phyloP scores from a whole-genome alignment of 2,329 filamentous ascomycete genomes.

The Hymenotorrendiella dingleyae region DNA sequence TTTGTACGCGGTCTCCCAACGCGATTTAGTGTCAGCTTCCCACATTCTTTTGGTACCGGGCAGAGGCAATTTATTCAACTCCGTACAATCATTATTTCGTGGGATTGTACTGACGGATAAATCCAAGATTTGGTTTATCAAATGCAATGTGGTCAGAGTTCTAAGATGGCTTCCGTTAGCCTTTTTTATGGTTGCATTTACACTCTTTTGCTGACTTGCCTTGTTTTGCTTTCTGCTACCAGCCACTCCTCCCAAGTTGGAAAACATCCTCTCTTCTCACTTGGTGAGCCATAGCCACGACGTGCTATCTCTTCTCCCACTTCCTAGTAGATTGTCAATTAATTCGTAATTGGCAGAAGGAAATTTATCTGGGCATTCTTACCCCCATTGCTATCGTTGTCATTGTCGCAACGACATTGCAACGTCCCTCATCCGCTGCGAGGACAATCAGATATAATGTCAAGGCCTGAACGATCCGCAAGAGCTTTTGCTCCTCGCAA shows the following conservation, averaged over 20 bases:
- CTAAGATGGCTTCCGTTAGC: too few relatives aligned
- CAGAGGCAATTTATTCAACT: constrained; percentile 8
- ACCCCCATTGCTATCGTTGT: constrained; percentile 11
- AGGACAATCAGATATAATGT: constrained; percentile 13
- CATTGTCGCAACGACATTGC: constrained; percentile 3
- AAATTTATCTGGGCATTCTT: background rate
- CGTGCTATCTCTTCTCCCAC: constrained; percentile 3
- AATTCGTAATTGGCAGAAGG: background rate
- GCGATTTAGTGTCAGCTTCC: constrained; percentile 8
- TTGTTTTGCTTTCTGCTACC: constrained; percentile 9
- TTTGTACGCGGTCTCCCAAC: constrained; percentile 14
- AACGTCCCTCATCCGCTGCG: constrained; percentile 10
- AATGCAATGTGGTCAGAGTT: constrained; percentile 10
- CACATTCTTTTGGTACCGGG: constrained; percentile 10
- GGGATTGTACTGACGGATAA: constrained; percentile 4
- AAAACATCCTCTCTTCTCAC: constrained; percentile 6
- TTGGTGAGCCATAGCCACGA: background rate
- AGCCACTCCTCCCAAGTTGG: constrained; percentile 12
- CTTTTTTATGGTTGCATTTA: background rate
- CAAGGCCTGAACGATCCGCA: constrained; percentile 13
- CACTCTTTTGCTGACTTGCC: constrained; percentile 1
- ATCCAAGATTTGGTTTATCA: constrained; percentile 10
- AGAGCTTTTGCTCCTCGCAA: constrained; percentile 8
- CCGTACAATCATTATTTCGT: background rate
- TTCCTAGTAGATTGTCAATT: constrained; percentile 6